A percentile compares a stretch with the other conserved stretches of the same genome.
Conservation (phyloP, 441 rosid genomes). For the Arabidopsis lyrata region DNA sequence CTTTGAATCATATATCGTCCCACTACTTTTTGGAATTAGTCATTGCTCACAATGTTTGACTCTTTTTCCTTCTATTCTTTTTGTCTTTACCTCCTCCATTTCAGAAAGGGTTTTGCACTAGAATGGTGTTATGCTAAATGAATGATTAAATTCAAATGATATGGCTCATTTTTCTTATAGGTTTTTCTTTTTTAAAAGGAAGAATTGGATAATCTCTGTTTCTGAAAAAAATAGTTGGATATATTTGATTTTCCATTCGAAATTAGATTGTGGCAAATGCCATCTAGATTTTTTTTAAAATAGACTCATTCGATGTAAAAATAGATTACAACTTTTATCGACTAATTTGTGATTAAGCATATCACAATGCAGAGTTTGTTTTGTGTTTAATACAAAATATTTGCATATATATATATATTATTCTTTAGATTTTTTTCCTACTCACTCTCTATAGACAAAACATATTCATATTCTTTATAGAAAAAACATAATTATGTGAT, state of each 20-base stretch:
- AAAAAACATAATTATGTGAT: conserved; percentile 27
- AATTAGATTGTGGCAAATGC: too few species aligned
- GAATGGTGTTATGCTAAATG: conserved; percentile 1
- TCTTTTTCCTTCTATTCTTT: conserved; percentile 32
- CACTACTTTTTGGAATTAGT: conserved; percentile 42
- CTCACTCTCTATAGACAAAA: conserved; percentile 16
- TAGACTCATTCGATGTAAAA: too few species aligned
- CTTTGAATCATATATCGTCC: conserved; percentile 9
- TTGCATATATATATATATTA: background rate
- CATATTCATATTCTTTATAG: conserved; percentile 10
- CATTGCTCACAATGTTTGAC: conserved; percentile 43
- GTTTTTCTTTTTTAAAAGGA: too few species aligned
- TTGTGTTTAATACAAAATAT: background rate
- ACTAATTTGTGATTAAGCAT: background rate
- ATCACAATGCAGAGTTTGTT: background rate
- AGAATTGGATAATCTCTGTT: too few species aligned
- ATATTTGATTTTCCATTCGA: too few species aligned
- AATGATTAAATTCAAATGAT: background rate
- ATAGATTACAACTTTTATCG: too few species aligned
- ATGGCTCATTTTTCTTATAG: background rate
- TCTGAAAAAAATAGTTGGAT: too few species aligned
- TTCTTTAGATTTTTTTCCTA: background rate
- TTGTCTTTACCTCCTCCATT: conserved; percentile 36
- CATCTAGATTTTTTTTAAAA: too few species aligned
- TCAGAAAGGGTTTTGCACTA: conserved; percentile 27